phyloP scores from a whole-genome alignment of 805 yeast genomes.

The Sungouiella blattae region DNA sequence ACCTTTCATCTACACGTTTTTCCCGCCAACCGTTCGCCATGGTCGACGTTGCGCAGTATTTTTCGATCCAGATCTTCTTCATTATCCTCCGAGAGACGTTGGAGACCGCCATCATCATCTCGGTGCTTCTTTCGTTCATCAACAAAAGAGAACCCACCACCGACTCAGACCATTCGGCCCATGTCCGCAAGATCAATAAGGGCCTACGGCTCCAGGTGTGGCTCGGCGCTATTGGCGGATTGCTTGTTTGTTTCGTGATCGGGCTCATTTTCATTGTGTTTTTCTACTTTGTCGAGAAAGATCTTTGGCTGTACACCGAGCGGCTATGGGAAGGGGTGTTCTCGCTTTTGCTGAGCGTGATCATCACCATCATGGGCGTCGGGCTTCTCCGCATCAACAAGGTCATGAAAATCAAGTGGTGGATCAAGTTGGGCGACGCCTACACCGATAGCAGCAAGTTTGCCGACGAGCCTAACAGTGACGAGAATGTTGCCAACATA shows the following conservation, averaged over 20 bases:
- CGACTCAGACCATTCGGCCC: slow-evolving; percentile 5
- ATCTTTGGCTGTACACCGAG: slow-evolving; percentile 84
- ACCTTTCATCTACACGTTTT: too few species aligned
- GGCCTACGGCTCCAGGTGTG: slow-evolving; percentile 60
- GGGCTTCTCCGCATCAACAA: slow-evolving; percentile 78
- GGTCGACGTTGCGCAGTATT: slow-evolving; percentile 28
- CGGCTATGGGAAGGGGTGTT: slow-evolving; percentile 86
- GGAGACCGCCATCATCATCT: slow-evolving; percentile 72
- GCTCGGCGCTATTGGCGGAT: slow-evolving; percentile 75
- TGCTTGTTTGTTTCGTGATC: slow-evolving; percentile 62
- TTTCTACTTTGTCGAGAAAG: slow-evolving; percentile 76
- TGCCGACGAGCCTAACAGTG: background rate
- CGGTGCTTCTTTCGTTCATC: slow-evolving; percentile 68
- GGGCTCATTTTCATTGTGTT: slow-evolving; percentile 69
- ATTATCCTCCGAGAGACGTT: slow-evolving; percentile 70
- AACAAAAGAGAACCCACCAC: slow-evolving; percentile 40
- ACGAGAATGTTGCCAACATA: slow-evolving; percentile 3
- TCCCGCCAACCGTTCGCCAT: slow-evolving; percentile 5
- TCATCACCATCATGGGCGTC: slow-evolving; percentile 84
- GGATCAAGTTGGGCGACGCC: slow-evolving; percentile 43
- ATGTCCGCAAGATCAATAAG: slow-evolving; percentile 9
- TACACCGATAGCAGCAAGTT: slow-evolving; percentile 18
- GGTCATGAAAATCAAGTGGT: slow-evolving; percentile 75
- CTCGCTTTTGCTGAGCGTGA: slow-evolving; percentile 70
- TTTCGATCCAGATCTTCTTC: slow-evolving; percentile 71